A percentile compares a stretch with the other conserved stretches of the same genome.
Evolutionary conservation across 805 yeast species (phyloP).

Genomic region (Saturnispora sekii): DNA sequence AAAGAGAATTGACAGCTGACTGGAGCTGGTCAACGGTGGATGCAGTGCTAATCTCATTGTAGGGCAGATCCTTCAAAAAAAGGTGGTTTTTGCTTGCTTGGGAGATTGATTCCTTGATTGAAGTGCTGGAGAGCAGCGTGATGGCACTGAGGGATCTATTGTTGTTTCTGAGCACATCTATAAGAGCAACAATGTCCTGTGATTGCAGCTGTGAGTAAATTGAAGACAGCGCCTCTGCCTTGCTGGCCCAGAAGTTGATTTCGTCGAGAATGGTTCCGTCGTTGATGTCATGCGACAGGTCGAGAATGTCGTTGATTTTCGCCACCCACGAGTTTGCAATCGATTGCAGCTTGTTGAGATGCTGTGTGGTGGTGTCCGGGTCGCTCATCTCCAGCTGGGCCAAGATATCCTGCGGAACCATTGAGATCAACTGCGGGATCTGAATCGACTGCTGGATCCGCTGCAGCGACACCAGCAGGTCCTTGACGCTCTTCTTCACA

Average conservation of each 20-base stretch:
- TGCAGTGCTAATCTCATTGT: constrained; percentile 46
- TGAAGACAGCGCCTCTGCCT: constrained; percentile 49
- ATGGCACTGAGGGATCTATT: constrained; percentile 74
- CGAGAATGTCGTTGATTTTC: constrained; percentile 48
- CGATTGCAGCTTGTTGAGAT: constrained; percentile 61
- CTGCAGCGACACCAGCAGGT: constrained; percentile 55
- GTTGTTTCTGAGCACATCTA: constrained; percentile 53
- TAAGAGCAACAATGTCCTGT: constrained; percentile 44
- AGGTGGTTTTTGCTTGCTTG: constrained; percentile 48
- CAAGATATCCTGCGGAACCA: constrained; percentile 34
- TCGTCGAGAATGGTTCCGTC: constrained; percentile 58
- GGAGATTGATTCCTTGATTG: constrained; percentile 44
- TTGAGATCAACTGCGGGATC: constrained; percentile 49
- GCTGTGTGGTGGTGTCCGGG: constrained; percentile 37
- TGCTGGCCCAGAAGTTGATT: constrained; percentile 65
- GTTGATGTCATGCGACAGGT: constrained; percentile 39
- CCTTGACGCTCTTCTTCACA: constrained; percentile 57
- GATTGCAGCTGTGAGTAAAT: constrained; percentile 50
- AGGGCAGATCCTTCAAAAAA: constrained; percentile 61
- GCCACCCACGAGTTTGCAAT: constrained; percentile 68
- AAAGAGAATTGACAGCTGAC: constrained; percentile 36
- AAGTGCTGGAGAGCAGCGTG: constrained; percentile 64
- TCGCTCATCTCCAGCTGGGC: constrained; percentile 18
- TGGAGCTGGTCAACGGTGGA: constrained; percentile 35
- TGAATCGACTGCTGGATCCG: constrained; percentile 60